These are phyloP conservation scores for Backusella psychrophila DNA, from an alignment of 192 early-diverging fungal species.

Conservation along the genomic window DNA sequence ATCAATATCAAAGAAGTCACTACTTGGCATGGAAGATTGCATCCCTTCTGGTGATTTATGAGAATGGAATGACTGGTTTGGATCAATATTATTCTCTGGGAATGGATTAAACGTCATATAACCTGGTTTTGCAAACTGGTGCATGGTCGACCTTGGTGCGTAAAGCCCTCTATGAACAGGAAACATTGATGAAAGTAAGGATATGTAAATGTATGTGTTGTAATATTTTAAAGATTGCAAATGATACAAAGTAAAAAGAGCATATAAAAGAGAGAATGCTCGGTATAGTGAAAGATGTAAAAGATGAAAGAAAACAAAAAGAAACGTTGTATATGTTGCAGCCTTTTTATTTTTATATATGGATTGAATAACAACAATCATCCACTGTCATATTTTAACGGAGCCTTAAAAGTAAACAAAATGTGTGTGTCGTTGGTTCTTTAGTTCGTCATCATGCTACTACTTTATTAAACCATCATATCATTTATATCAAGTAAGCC, in stretches of 20 bases:
- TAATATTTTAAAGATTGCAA: background rate
- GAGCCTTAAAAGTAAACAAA: background rate
- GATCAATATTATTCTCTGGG: background rate
- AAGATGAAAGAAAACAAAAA: background rate
- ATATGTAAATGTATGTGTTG: background rate
- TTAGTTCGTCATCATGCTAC: background rate
- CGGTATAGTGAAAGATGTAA: background rate
- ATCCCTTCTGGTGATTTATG: background rate
- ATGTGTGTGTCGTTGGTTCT: background rate
- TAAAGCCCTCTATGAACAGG: background rate
- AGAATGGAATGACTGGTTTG: background rate
- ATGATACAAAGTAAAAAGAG: background rate
- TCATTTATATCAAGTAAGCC: background rate
- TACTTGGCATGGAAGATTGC: background rate
- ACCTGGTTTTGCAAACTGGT: background rate
- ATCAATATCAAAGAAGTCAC: background rate
- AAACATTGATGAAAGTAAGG: background rate
- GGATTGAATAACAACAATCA: background rate
- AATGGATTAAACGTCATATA: background rate
- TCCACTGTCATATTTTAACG: background rate
- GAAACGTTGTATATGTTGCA: background rate
- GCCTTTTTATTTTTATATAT: background rate
- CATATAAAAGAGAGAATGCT: slow-evolving; percentile 1
- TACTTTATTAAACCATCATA: background rate
- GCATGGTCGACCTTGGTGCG: background rate